Base-by-base conservation (phyloP, 805 yeast genomes). In the Brettanomyces nanus region DNA sequence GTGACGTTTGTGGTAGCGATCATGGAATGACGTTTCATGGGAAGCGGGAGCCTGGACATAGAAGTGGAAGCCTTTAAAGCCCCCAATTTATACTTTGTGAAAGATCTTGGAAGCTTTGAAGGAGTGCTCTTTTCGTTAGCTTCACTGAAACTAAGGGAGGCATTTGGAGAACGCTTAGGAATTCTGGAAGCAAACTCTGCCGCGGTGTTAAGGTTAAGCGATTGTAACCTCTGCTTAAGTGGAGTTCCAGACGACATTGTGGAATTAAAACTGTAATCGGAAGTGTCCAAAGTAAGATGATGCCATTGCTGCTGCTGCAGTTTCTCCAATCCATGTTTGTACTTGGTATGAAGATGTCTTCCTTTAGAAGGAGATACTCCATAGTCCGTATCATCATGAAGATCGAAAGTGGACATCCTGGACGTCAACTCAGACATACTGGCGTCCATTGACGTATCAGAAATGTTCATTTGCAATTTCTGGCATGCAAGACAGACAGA, bases 161-260 rank as follows among this genome's bases (percentile, higher is more conserved):
- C 39, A 15, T 28, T 38, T 25, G 50, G 48, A 3, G 55, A 50
- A 19, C 48, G 34, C 6, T 42, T 49, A 4, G 58, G 58, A 13
- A 53, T 53, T 25, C 44, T 40, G 9, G 56, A 51, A 2, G 39
- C 40, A 36, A 49, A 51, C 13, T 45, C 46, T 2, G 47, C 35
- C 6, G 46, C 44, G 6, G 49, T 31, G 6, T 41, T 35, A 15
- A 53, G 28, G 11, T 43, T 49, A 6, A 50, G 34, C 6, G 52
- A 46, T 11, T 39, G 38, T 13, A 39, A 31, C 18, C 51, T 28
- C 9, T 39, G 19, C 19, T 45, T 41, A 4, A 43, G 36, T 17
- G 45, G 42, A 21, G 33, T 18, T 20, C 19, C 28, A 33, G 38
- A 36, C 29, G 36, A 17, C 6, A 4, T 22, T 14, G 13, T 4